Evolutionary conservation across 2,329 filamentous ascomycete species (phyloP), one percentile per base, ranked within the genome.

Genomic region (Pyrenochaeta sp.): DNA sequence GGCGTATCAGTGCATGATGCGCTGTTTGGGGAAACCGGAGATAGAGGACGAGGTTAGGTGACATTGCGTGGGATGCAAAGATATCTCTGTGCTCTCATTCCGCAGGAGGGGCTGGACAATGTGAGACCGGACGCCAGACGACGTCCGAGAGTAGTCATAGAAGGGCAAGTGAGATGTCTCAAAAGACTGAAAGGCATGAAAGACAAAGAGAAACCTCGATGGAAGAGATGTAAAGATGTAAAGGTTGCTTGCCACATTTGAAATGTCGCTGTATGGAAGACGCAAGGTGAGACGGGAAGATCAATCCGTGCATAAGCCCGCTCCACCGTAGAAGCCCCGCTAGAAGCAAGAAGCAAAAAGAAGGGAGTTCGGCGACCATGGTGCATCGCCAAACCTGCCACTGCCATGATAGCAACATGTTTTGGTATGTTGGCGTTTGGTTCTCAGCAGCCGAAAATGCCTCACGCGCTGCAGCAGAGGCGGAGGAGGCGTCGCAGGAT

Each of bases 251-350:
- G 20, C 46, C 46, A 38, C 34, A 18, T 34, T 28, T 23, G 27
- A 24, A 22, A 18, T 41, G 32, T 23, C 35, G 24, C 42, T 34
- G 21, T 15, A 17, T 35, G 37, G 23, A 15, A 29, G 32, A 45
- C 23, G 41, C 46, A 45, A 45, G 41, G 41, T 39, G 29, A 46
- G 36, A 28, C 36, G 36, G 36, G 36, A 40, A 35, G 39, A 20
- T 45, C 36, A 39, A 30, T 41, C 22, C 26, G 32, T 39, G 39
- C 40, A 37, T 34, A 19, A 27, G 28, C 27, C 34, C 8, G 45
- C 30, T 31, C 20, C 31, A 36, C 35, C 26, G 39, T 43, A 43
- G 35, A 51, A 40, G 35, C 9, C 14, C n/a, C 10, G 26, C 39
- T 42, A 37, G 44, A 40, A 47, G 30, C 22, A 35, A 22, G 32